Conservation (phyloP, 768 basidiomycete species). For the Suillus subluteus region DNA sequence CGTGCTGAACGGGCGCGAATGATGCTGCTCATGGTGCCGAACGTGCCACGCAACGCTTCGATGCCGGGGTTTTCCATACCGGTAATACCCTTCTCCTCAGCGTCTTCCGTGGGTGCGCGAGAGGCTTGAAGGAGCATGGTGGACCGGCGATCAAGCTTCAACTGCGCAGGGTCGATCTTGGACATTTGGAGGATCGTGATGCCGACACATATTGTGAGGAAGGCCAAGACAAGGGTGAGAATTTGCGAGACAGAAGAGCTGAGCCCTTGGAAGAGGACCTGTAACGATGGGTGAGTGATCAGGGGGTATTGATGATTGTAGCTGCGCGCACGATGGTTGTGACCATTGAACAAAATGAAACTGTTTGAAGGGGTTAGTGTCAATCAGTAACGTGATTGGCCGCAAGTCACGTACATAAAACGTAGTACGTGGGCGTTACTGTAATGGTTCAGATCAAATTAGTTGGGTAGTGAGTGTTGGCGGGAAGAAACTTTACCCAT, state of each 20-base stretch:
- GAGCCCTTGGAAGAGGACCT: conserved; percentile 92
- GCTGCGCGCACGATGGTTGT: conserved; percentile 71
- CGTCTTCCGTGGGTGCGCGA: conserved; percentile 61
- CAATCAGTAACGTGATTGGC: background rate
- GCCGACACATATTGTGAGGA: conserved; percentile 88
- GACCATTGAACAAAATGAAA: conserved; percentile 84
- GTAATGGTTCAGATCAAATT: conserved; percentile 22
- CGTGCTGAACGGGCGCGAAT: conserved; percentile 68
- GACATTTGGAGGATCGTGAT: conserved; percentile 96
- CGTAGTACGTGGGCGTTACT: conserved; percentile 90
- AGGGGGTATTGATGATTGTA: background rate
- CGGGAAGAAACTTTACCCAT: conserved; percentile 55
- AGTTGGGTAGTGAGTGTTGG: conserved; percentile 14
- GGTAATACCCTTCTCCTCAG: conserved; percentile 58
- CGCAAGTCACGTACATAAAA: conserved; percentile 59
- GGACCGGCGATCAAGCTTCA: conserved; percentile 86
- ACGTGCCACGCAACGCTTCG: conserved; percentile 88
- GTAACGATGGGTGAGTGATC: background rate
- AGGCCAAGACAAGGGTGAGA: conserved; percentile 89
- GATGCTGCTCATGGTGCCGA: conserved; percentile 90
- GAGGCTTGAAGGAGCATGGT: conserved; percentile 92
- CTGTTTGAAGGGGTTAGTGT: conserved; percentile 36
- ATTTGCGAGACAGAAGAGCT: conserved; percentile 77
- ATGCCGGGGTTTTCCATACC: conserved; percentile 90
- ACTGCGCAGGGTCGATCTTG: conserved; percentile 84